Conservation (phyloP, 1,284 basidiomycete species). For the Taiwanofungus camphoratus region DNA sequence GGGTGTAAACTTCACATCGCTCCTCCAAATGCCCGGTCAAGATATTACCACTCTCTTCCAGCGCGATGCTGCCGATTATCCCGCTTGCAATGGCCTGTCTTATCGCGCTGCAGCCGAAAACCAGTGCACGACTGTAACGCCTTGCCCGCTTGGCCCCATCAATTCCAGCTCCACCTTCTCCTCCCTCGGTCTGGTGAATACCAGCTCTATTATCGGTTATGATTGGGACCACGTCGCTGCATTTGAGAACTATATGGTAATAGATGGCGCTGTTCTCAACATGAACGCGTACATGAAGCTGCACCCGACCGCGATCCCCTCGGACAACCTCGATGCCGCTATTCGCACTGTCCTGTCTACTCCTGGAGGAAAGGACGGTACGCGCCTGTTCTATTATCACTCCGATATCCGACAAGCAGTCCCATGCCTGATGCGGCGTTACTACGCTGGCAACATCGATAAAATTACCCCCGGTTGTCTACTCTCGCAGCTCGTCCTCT, state of each 20-base stretch:
- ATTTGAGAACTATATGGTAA: conserved; percentile 72
- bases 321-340: conserved; percentile 79
- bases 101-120: conserved; percentile 70
- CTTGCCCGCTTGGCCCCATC: conserved; percentile 61
- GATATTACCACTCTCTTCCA: conserved; percentile 88
- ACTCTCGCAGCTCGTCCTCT: conserved; percentile 85
- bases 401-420: conserved; percentile 63
- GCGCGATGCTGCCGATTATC: conserved; percentile 59
- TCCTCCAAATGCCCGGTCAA: conserved; percentile 56
- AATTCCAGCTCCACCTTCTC: conserved; percentile 53
- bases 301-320: conserved; percentile 62
- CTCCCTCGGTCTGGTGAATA: conserved; percentile 58
- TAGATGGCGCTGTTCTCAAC: conserved; percentile 94
- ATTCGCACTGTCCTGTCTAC: conserved; percentile 72
- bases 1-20: conserved; percentile 52
- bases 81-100: conserved; percentile 54
- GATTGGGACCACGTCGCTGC: conserved; percentile 80
- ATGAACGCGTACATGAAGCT: conserved; percentile 81
- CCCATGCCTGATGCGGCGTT: conserved; percentile 79
- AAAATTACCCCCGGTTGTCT: conserved; percentile 97
- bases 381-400: conserved; percentile 76
- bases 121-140: conserved; percentile 55
- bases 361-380: conserved; percentile 79
- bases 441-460: conserved; percentile 92
- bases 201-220: conserved; percentile 71